These are phyloP conservation scores for Xylariaceae sp. DNA, from an alignment of 2,329 filamentous ascomycete genomes.

Conservation along the genomic window DNA sequence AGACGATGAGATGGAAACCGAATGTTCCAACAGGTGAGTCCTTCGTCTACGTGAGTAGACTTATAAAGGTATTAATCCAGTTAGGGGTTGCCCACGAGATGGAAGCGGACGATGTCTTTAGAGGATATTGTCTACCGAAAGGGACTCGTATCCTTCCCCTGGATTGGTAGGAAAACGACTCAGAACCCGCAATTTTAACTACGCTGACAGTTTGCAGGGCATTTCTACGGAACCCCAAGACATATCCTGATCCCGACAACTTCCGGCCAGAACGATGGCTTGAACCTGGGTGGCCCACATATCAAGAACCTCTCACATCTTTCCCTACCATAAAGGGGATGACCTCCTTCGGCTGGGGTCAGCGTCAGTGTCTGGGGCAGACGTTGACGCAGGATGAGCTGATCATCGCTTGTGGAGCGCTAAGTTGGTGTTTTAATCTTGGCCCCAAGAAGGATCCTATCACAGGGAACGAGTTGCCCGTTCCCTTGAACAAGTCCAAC, in stretches of 20 bases:
- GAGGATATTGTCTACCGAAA: constrained; percentile 48
- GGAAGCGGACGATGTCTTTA: constrained; percentile 49
- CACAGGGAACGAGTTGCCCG: constrained; percentile 40
- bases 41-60: background rate
- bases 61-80: constrained; percentile 6
- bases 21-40: constrained; percentile 41
- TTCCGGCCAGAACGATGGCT: constrained; percentile 56
- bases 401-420: constrained; percentile 48
- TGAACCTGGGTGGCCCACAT: constrained; percentile 49
- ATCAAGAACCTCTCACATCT: constrained; percentile 47
- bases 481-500: constrained; percentile 49
- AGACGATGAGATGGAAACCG: constrained; percentile 44
- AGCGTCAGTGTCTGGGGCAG: constrained; percentile 41
- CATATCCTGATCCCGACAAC: constrained; percentile 48
- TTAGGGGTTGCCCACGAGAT: constrained; percentile 49
- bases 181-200: background rate
- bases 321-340: constrained; percentile 53
- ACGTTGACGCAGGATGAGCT: constrained; percentile 43
- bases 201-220: constrained; percentile 35
- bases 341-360: constrained; percentile 54
- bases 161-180: constrained; percentile 34
- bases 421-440: constrained; percentile 44
- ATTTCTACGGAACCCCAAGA: constrained; percentile 49
- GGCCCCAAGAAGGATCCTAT: constrained; percentile 42
- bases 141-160: constrained; percentile 42